Evolutionary conservation across 208 protist species (phyloP).

Genomic region (Trypanosoma conorhini): DNA sequence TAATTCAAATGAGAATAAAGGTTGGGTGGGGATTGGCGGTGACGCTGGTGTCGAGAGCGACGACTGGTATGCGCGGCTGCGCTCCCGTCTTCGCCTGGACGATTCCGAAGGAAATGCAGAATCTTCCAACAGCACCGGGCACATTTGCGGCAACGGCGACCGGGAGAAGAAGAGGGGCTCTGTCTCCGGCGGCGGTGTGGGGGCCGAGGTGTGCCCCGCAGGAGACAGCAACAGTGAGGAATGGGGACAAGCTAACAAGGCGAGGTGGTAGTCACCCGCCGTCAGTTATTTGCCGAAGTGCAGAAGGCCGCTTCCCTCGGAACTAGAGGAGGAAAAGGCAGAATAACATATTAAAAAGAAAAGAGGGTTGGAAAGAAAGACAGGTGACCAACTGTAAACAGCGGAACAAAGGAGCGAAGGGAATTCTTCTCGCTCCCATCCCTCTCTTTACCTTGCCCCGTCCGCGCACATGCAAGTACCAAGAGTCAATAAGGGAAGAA

Average conservation of each 20-base stretch:
- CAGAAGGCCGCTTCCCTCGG: too few relatives aligned
- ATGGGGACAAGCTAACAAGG: neutral
- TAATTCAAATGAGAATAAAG: neutral
- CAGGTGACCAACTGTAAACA: too few relatives aligned
- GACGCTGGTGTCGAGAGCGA: constrained; percentile 36
- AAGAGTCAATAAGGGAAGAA: neutral
- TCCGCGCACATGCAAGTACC: neutral
- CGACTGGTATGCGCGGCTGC: constrained; percentile 73
- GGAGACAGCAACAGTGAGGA: neutral
- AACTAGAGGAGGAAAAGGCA: neutral
- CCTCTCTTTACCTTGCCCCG: too few relatives aligned
- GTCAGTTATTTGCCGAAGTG: too few relatives aligned
- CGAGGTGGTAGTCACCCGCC: too few relatives aligned
- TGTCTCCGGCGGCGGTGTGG: too few relatives aligned
- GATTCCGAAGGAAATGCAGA: neutral
- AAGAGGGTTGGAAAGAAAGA: too few relatives aligned
- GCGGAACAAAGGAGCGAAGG: too few relatives aligned
- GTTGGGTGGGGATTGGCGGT: constrained; percentile 44
- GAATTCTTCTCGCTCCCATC: too few relatives aligned
- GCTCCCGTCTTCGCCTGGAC: constrained; percentile 12
- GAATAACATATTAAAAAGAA: constrained; percentile 3
- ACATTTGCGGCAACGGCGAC: neutral
- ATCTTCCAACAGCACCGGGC: neutral
- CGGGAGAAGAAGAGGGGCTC: neutral
- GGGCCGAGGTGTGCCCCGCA: neutral